Evolutionary conservation across 2,329 filamentous ascomycete genomes (phyloP), one percentile per base, ranked within the genome.

Genomic region (Pseudogymnoascus sp.): DNA sequence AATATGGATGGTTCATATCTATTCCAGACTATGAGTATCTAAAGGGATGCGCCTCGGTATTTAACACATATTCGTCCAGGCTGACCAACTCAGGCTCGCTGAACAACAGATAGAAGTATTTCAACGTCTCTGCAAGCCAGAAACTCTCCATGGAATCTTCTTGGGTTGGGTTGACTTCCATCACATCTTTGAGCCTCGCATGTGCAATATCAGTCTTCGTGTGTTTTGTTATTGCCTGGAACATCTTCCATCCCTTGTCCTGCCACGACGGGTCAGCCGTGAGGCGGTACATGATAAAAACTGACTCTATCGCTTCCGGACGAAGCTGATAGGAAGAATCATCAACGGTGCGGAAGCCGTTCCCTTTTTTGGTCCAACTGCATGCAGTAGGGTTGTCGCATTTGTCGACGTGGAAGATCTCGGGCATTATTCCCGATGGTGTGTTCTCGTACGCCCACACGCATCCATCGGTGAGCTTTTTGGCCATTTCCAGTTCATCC

Each of bases 251-350:
- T 3, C 78, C 79, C 1, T 74, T 73, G 38, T 81, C 78, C 44
- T 77, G 75, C 61, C 77, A 73, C 12, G 70, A 64, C 36, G 63
- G 25, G 28, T 71, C 69, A 2, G 70, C 72, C 1, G 71, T 73
- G 18, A 73, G 69, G 8, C 72, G 68, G 44, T 68, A 73, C 79
- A 89, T 82, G 71, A 87, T 81, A 74, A 85, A 89, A 10, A 89
- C 84, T 8, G 83, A 86, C 72, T 89, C 86, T 62, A 89, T 87
- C 4, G 85, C 85, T 73, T 88, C 86, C 7, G 86, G 86, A 69
- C 82, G 77, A 25, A 85, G 75, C 25, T 83, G 79, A 64, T 84
- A 85, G 28, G 75, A 44, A 6, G 60, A 28, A 60, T 65, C 66
- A 7, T 42, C 36, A n/a, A 64, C 50, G 10, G 42, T 34, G n/a